A percentile compares a stretch with the other conserved stretches of the same genome.
phyloP scores from a whole-genome alignment of 148 eudicot species.

The Suaeda aralocaspica region DNA sequence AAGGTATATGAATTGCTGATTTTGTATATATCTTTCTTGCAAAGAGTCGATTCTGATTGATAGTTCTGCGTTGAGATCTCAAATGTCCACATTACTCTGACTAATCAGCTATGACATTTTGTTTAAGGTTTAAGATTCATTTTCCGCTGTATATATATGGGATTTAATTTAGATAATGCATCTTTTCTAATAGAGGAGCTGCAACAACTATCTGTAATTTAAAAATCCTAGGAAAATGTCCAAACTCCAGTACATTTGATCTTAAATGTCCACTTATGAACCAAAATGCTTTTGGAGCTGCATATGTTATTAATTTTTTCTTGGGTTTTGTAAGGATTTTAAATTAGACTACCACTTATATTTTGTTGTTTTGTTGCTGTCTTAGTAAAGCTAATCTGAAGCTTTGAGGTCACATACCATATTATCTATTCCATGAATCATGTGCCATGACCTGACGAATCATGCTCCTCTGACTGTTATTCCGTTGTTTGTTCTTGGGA shows the following conservation, averaged over 20 bases:
- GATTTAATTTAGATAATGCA: not conserved
- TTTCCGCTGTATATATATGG: not conserved
- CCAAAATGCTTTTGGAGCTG: not conserved
- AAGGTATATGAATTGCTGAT: constrained; percentile 39
- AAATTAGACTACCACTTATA: not conserved
- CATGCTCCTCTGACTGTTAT: too few relatives aligned
- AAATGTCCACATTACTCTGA: not conserved
- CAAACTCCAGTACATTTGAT: not conserved
- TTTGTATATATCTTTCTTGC: not conserved
- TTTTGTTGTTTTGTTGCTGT: not conserved
- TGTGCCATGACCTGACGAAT: not conserved
- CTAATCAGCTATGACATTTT: not conserved
- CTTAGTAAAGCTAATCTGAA: too few relatives aligned
- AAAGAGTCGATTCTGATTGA: not conserved
- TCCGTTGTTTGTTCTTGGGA: not conserved
- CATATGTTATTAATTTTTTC: not conserved
- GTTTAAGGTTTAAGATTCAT: too few relatives aligned
- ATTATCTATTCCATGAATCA: not conserved
- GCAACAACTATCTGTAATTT: not conserved
- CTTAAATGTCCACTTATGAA: not conserved
- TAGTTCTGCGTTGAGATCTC: not conserved
- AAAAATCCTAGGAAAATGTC: not conserved
- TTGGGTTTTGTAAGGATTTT: not conserved
- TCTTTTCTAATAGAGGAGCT: not conserved
- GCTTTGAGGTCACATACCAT: not conserved